Conservation (phyloP, 1,284 basidiomycete species). For the Tranzscheliella williamsii region DNA sequence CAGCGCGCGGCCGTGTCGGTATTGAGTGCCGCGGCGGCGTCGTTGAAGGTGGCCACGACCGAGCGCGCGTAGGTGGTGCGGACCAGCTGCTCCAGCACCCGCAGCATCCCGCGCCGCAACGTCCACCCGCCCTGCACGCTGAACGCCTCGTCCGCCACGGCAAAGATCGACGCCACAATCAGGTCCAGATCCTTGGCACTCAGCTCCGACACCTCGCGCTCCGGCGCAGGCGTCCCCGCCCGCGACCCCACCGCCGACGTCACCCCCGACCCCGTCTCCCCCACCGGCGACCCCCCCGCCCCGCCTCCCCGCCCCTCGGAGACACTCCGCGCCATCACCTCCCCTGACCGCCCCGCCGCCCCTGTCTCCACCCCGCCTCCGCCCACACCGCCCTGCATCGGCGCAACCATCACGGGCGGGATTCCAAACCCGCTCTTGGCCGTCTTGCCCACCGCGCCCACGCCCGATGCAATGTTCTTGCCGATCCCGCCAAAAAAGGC, state of each 20-base stretch:
- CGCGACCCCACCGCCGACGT: conserved; percentile 29
- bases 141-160: conserved; percentile 60
- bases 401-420: not conserved
- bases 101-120: conserved; percentile 58
- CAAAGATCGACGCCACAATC: conserved; percentile 58
- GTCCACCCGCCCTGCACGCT: conserved; percentile 60
- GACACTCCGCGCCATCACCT: not conserved
- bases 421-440: conserved; percentile 24
- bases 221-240: conserved; percentile 18
- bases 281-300: conserved; percentile 14
- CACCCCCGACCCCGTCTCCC: conserved; percentile 11
- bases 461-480: conserved; percentile 45
- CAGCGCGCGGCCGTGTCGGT: conserved; percentile 44
- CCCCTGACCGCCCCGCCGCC: not conserved
- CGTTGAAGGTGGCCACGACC: conserved; percentile 51
- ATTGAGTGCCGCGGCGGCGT: conserved; percentile 46
- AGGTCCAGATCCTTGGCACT: conserved; percentile 52
- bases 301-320: too few species aligned
- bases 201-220: conserved; percentile 8
- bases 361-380: not conserved
- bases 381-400: not conserved
- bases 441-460: conserved; percentile 48
- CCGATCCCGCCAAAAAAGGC: conserved; percentile 41
- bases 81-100: conserved; percentile 58
- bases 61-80: conserved; percentile 55